Percentiles rank a stretch among this genome's conserved stretches.
Conservation (phyloP, 768 basidiomycete species). For the Auricularia cornea region DNA sequence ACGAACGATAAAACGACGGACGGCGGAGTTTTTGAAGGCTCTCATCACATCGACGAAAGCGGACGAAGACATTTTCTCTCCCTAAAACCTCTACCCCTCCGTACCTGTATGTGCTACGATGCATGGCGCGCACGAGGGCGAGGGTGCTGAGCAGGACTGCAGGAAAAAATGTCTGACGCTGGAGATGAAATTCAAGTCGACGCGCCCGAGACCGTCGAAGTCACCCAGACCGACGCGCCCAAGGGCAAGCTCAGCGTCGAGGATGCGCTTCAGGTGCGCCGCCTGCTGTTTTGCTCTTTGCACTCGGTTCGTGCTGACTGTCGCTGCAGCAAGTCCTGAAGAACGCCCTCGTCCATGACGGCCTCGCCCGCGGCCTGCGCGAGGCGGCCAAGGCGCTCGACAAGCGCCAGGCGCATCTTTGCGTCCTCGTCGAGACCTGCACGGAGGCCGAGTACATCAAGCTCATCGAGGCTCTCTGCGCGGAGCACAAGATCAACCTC, state of each 20-base stretch:
- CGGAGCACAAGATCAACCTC: conserved; percentile 98
- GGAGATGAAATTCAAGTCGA: conserved; percentile 89
- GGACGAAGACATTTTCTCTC: conserved; percentile 75
- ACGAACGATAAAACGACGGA: not conserved
- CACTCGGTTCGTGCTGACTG: not conserved
- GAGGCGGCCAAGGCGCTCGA: conserved; percentile 98
- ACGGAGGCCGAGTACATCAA: conserved; percentile 99
- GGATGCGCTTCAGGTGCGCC: conserved; percentile 76
- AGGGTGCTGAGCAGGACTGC: conserved; percentile 9
- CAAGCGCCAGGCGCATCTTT: conserved; percentile 96
- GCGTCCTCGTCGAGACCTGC: conserved; percentile 98
- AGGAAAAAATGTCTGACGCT: conserved; percentile 84
- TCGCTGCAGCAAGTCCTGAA: conserved; percentile 86
- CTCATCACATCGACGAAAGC: conserved; percentile 84
- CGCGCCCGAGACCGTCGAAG: conserved; percentile 60
- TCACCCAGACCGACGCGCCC: conserved; percentile 71
- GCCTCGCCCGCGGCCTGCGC: conserved; percentile 94
- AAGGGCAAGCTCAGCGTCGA: conserved; percentile 95
- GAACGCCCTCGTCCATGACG: conserved; percentile 96
- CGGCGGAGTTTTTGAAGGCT: not conserved
- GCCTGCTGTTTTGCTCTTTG: not conserved
- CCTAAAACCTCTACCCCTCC: conserved; percentile 8
- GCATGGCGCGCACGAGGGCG: not conserved
- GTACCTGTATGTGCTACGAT: not conserved
- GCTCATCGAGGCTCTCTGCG: conserved; percentile 98